These are phyloP conservation scores for Monilinia aucupariae DNA, from an alignment of 2,329 filamentous ascomycete genomes.

Conservation along the genomic window DNA sequence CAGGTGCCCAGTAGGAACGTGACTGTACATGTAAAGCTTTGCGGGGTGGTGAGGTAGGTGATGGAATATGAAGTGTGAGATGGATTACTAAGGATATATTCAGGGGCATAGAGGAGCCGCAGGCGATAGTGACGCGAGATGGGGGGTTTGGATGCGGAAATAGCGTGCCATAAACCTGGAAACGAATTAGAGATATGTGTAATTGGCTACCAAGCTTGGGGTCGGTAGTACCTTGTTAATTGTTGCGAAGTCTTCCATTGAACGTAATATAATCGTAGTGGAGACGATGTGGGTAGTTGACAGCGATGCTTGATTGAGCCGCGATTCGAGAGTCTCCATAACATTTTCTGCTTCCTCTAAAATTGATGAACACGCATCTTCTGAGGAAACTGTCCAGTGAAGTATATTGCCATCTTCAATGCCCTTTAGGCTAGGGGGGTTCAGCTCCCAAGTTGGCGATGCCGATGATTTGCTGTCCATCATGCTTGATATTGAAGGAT, in stretches of 20 bases:
- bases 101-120: slow-evolving; percentile 59
- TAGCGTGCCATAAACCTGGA: slow-evolving; percentile 60
- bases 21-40: slow-evolving; percentile 82
- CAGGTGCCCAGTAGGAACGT: slow-evolving; percentile 92
- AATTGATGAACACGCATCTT: slow-evolving; percentile 34
- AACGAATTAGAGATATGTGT: slow-evolving; percentile 1
- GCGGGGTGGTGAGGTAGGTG: not conserved
- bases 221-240: slow-evolving; percentile 52
- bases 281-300: slow-evolving; percentile 45
- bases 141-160: slow-evolving; percentile 79
- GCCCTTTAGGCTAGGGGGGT: not conserved
- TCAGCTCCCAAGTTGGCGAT: not conserved
- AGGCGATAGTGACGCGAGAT: slow-evolving; percentile 75
- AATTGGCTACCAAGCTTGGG: not conserved
- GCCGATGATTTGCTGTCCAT: not conserved
- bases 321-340: slow-evolving; percentile 42
- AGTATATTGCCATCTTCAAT: slow-evolving; percentile 3
- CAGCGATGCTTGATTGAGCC: slow-evolving; percentile 38
- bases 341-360: slow-evolving; percentile 46
- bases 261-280: slow-evolving; percentile 64
- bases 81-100: slow-evolving; percentile 57
- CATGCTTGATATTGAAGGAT: not conserved
- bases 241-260: slow-evolving; percentile 71
- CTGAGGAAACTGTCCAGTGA: slow-evolving; percentile 24
- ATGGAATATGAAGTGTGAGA: slow-evolving; percentile 35